Evolutionary conservation across 495 filamentous ascomycete genomes (phyloP), one percentile per base, ranked within the genome.

Genomic region (Cenococcum geophilum): DNA sequence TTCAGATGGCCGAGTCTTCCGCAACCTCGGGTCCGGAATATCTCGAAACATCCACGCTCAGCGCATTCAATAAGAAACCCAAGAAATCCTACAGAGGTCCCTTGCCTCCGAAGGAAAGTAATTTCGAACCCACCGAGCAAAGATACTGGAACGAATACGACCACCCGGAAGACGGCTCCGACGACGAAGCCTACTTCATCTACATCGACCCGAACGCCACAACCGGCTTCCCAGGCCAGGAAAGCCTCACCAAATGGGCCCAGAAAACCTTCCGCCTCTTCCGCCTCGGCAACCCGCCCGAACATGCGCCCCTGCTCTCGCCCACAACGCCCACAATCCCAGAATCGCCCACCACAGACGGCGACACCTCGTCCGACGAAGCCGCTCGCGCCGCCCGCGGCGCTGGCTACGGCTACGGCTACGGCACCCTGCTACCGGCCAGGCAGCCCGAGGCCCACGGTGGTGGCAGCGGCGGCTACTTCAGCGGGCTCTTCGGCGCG

Each of bases 91-190:
- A 59, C 43, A 37, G 50, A 8, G 32, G 56, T 11, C 43, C 35
- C 37, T 27, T 21, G 14, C 55, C 23, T 5, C 21, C 42, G 22
- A 22, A 40, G 10, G 48, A 62, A n/a, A 25, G 35, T 40, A 59
- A 66, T n/a, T n/a, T 47, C 49, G 57, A 52, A 11, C 50, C 5
- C 3, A 20, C 49, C 34, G 20, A 51, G 11, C 61, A 60, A 43
- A 14, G 60, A 23, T 74, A 74, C 61, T 75, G 73, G 73, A 74
- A 68, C 65, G 73, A 75, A 51, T 75, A 75, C 61, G 73, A 75
- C 57, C 49, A 75, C 37, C 72, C 72, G 0, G 65, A 70, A 45
- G 61, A 64, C 16, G 66, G 51, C 23, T 61, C 56, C 20, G 59
- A 70, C 20, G 65, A 69, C 42, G 70, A 71, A n/a, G 64, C 63